Evolutionary conservation across 2,329 filamentous ascomycete species (phyloP).

Genomic region (Aspergillus novoparasiticus): DNA sequence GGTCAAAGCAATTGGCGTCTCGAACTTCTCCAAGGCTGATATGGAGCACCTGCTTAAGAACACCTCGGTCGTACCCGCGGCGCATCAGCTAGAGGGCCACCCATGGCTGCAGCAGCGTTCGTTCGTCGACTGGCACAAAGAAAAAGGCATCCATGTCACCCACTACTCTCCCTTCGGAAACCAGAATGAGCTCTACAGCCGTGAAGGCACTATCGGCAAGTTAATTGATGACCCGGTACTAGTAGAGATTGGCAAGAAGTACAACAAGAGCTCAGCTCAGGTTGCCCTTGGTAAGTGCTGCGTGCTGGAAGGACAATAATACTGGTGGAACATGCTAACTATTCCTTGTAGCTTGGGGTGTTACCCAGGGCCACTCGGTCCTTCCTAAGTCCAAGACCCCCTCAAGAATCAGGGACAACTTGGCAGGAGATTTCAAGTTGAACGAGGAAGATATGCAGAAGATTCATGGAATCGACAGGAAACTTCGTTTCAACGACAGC

Average conservation of each 20-base stretch:
- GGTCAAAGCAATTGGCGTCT: constrained; percentile 55
- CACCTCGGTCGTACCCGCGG: constrained; percentile 49
- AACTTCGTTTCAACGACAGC: constrained; percentile 65
- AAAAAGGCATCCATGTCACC: constrained; percentile 55
- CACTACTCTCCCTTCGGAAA: constrained; percentile 61
- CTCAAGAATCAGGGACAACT: constrained; percentile 45
- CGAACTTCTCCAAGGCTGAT: constrained; percentile 54
- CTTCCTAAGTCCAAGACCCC: constrained; percentile 57
- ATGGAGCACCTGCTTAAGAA: constrained; percentile 51
- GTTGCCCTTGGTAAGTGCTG: constrained; percentile 48
- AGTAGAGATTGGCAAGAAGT: constrained; percentile 54
- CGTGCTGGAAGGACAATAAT: neutral
- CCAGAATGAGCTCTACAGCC: constrained; percentile 53
- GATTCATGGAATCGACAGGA: constrained; percentile 60
- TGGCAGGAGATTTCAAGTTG: constrained; percentile 61
- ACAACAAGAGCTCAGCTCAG: constrained; percentile 55
- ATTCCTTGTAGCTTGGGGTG: constrained; percentile 52
- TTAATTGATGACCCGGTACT: constrained; percentile 56
- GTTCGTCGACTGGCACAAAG: constrained; percentile 53
- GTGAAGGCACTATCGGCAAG: constrained; percentile 47
- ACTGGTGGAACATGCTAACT: neutral
- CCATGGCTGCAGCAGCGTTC: constrained; percentile 55
- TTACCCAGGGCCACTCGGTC: constrained; percentile 54
- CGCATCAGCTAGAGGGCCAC: constrained; percentile 56
- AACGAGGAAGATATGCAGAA: constrained; percentile 59